These are phyloP conservation scores for Jackrogersella multiformis DNA, from an alignment of 495 filamentous ascomycete genomes.

Conservation along the genomic window DNA sequence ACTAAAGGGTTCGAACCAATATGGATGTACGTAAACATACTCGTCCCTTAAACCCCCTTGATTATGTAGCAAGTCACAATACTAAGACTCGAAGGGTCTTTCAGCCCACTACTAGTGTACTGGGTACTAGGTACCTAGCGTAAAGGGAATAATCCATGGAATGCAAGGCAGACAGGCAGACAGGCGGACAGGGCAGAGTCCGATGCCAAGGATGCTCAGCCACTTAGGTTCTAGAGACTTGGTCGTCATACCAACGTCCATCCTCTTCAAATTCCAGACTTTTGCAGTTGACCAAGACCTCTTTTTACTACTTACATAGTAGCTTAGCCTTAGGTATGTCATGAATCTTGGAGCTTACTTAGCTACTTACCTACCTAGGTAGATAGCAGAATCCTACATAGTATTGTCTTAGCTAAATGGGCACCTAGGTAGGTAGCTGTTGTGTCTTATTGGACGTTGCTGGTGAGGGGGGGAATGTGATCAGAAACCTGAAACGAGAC, in stretches of 20 bases:
- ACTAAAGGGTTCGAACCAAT: too few species aligned
- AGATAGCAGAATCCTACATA: not conserved
- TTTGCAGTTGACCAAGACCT: slow-evolving; percentile 4
- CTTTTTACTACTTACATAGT: too few species aligned
- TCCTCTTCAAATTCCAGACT: not conserved
- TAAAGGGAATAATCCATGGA: slow-evolving; percentile 21
- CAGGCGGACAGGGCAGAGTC: slow-evolving; percentile 12
- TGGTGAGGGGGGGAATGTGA: not conserved
- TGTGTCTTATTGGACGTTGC: not conserved
- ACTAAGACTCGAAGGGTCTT: slow-evolving; percentile 19
- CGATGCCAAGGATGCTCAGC: slow-evolving; percentile 39
- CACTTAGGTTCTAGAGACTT: slow-evolving; percentile 15
- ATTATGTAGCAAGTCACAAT: not conserved
- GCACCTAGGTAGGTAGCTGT: too few species aligned
- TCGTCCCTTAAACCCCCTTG: not conserved
- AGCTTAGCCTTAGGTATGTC: slow-evolving; percentile 4
- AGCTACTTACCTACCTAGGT: not conserved
- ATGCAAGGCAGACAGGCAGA: slow-evolving; percentile 7
- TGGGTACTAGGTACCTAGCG: too few species aligned
- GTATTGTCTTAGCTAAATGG: not conserved
- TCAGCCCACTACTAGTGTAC: slow-evolving; percentile 7
- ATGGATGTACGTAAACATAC: too few species aligned
- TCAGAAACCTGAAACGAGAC: slow-evolving; percentile 25
- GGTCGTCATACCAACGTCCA: slow-evolving; percentile 13
- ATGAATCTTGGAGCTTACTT: slow-evolving; percentile 1